Base-by-base conservation (phyloP, 306 rosid species). In the Glycine tomentella region DNA sequence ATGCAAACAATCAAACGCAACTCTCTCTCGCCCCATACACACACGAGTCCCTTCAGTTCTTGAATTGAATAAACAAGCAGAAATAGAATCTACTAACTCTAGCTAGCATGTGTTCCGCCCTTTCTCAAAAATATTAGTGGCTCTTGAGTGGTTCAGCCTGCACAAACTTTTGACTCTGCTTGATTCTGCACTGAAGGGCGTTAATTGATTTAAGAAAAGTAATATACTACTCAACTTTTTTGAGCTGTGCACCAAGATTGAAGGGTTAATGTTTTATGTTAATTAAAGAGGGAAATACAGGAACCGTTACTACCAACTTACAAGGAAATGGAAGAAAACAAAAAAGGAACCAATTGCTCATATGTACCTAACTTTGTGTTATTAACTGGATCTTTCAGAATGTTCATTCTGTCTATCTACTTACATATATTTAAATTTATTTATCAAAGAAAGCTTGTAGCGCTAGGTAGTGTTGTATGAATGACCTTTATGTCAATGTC, bases 161-260 rank as follows among this genome's bases (percentile, higher is more conserved):
- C 86, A 48, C 50, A 80, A 85, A 82, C 90, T 86, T 90, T 90
- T 84, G 87, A 88, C 90, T 67, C 67, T 16, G 7, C 7, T 3
- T 58, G 88, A 86, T 82, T 78, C 88, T 84, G 48, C 83, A 80
- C 57, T 57, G 7, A 57, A 48, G 25, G 84, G 83, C 42, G 64
- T 79, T 72, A 70, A 34, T 61, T 73, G 10, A 56, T 64, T 75
- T 78, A 25, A 78, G 70, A 83, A 78, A 68, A 67, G 57, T 25
- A 25, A 25, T 25, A 25, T 25, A 25, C 2, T 25, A 2, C 1
- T 25, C 31, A 25, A 2, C 31, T 25, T 25, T 25, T 25, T 0
- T 25, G 31, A 25, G 31, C 1, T 25, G 31, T 25, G 31, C 31
- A 25, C 31, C 31, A 25, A 25, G 31, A 25, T 25, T 25, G 31